phyloP scores from a whole-genome alignment of 108 stramenopile species.

The Skeletonema grethae region DNA sequence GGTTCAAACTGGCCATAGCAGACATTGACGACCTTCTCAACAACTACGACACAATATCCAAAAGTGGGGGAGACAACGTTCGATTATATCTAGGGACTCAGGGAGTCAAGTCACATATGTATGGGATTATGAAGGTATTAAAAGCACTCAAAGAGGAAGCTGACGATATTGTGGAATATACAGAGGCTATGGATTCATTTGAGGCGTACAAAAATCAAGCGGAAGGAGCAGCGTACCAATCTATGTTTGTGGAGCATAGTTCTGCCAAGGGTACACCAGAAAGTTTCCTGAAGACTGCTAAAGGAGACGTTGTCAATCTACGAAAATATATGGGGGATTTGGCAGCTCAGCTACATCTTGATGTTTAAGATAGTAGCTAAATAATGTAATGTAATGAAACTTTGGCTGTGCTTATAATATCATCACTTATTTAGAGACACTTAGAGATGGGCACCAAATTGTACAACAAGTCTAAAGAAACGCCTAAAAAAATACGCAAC shows the following conservation, averaged over 20 bases:
- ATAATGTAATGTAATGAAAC: neutral
- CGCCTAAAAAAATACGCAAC: neutral
- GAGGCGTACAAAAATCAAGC: conserved; percentile 59
- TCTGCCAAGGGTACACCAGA: conserved; percentile 59
- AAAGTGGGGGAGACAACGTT: conserved; percentile 61
- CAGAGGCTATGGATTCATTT: conserved; percentile 63
- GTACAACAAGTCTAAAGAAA: no score
- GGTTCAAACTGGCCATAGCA: conserved; percentile 47
- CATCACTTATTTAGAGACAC: no score
- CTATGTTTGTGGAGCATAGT: conserved; percentile 65
- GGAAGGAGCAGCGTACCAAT: conserved; percentile 63
- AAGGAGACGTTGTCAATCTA: conserved; percentile 46
- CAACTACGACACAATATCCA: conserved; percentile 55
- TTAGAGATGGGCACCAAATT: no score
- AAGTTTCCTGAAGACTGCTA: conserved; percentile 55
- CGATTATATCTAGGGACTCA: conserved; percentile 63
- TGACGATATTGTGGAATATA: conserved; percentile 64
- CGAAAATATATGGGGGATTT: conserved; percentile 55
- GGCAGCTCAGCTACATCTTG: conserved; percentile 50
- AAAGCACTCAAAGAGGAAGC: conserved; percentile 53
- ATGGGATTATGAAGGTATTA: conserved; percentile 60
- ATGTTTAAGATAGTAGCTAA: no score
- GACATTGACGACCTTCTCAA: conserved; percentile 56
- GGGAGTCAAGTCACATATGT: conserved; percentile 58
- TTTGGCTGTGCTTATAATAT: neutral